Conservation (phyloP, 345 rosid species). For the Citrus sp. region DNA sequence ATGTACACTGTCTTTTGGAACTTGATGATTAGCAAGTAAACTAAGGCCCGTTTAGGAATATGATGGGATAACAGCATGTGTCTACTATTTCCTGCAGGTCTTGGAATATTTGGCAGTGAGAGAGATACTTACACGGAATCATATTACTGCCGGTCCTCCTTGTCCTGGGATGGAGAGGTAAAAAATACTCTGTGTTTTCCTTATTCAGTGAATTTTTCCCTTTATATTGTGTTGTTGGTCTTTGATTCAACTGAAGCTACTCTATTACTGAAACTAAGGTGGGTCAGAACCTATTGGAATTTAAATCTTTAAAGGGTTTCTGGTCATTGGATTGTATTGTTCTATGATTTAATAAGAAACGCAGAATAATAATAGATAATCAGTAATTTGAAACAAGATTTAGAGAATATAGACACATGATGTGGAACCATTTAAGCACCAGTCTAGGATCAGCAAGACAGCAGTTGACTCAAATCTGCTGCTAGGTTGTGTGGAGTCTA, state of each 20-base stretch:
- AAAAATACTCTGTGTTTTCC: constrained; percentile 4
- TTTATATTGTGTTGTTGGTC: neutral
- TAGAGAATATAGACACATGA: neutral
- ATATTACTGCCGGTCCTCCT: constrained; percentile 80
- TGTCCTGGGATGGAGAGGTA: constrained; percentile 94
- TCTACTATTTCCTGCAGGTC: constrained; percentile 52
- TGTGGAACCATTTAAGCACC: neutral
- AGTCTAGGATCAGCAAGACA: neutral
- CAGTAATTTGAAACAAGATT: neutral
- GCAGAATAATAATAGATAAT: neutral
- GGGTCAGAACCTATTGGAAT: neutral
- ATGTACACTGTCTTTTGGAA: neutral
- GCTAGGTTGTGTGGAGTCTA: neutral
- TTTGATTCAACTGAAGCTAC: neutral
- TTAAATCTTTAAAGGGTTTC: neutral
- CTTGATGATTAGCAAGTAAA: neutral
- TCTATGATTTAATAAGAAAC: neutral
- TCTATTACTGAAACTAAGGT: neutral
- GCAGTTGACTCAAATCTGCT: neutral
- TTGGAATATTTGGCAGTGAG: constrained; percentile 80
- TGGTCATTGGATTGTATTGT: neutral
- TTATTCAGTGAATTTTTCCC: constrained; percentile 4
- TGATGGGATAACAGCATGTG: neutral
- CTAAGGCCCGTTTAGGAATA: neutral
- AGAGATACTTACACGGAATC: constrained; percentile 75